Evolutionary conservation across 192 early-diverging fungal genomes (phyloP).

Genomic region (Diversispora epigaea): DNA sequence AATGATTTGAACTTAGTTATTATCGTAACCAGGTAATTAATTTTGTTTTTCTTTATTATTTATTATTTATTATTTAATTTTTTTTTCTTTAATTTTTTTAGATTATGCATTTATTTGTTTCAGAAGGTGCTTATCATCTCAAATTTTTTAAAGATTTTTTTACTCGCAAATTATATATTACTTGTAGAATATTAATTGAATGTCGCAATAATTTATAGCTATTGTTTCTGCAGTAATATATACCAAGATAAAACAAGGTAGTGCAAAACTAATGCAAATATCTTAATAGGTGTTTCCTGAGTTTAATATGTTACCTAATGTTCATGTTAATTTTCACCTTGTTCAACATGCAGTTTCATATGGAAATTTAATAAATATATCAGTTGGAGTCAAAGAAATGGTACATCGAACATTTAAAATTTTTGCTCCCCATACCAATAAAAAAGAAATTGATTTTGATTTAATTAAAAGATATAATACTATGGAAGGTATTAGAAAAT

Average conservation of each 20-base stretch:
- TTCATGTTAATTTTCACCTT: too few relatives aligned
- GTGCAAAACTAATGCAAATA: slow-evolving; percentile 65
- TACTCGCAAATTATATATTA: background rate
- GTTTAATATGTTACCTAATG: too few relatives aligned
- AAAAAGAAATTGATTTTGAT: too few relatives aligned
- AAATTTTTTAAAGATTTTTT: background rate
- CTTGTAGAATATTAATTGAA: background rate
- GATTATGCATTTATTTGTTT: slow-evolving; percentile 50
- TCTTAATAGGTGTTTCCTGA: slow-evolving; percentile 75
- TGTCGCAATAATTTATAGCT: slow-evolving; percentile 42
- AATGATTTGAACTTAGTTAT: slow-evolving; percentile 78
- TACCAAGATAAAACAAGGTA: slow-evolving; percentile 74
- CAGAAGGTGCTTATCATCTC: slow-evolving; percentile 46
- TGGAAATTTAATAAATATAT: too few relatives aligned
- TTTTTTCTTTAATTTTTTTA: background rate
- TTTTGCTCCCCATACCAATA: too few relatives aligned
- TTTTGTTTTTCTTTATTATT: background rate
- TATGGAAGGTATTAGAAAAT: too few relatives aligned
- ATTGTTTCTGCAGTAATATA: slow-evolving; percentile 76
- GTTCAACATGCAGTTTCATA: too few relatives aligned
- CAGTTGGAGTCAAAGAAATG: too few relatives aligned
- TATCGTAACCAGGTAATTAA: slow-evolving; percentile 78
- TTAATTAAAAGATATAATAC: too few relatives aligned
- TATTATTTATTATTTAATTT: background rate
- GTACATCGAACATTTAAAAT: too few relatives aligned